Percentiles rank a stretch among this genome's conserved stretches.
phyloP scores from a whole-genome alignment of 805 yeast genomes.

The Helenozyma baotianmanensis region DNA sequence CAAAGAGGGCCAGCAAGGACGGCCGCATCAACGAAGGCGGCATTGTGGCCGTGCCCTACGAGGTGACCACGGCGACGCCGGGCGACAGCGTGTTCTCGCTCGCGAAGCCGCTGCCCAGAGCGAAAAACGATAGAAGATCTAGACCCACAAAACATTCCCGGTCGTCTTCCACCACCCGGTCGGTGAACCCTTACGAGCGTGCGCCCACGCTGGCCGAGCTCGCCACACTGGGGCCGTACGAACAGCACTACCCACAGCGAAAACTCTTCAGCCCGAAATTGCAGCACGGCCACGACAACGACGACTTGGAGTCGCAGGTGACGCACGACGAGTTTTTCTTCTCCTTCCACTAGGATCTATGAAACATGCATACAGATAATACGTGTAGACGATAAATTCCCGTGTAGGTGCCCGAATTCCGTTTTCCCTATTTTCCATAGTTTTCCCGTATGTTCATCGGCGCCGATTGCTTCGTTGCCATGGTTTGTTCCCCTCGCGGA shows the following conservation, averaged over 20 bases:
- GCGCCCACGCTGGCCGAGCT: conserved; percentile 2
- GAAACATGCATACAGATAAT: too few species aligned
- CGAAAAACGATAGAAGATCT: conserved; percentile 1
- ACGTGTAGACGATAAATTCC: too few species aligned
- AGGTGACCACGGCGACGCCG: conserved; percentile 2
- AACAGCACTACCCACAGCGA: neutral
- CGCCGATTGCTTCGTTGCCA: neutral
- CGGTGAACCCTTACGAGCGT: conserved; percentile 11
- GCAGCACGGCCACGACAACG: neutral
- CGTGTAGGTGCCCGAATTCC: too few species aligned
- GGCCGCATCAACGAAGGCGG: conserved; percentile 3
- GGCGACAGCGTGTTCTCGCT: too few species aligned
- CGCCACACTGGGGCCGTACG: conserved; percentile 8
- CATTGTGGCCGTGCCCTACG: conserved; percentile 11
- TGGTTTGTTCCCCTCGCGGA: neutral
- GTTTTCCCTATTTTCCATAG: neutral
- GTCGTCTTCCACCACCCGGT: neutral
- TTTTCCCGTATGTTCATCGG: neutral
- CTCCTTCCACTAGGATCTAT: conserved; percentile 3
- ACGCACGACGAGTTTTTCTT: conserved; percentile 12
- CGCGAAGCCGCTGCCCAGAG: neutral
- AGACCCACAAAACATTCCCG: neutral
- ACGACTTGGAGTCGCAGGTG: conserved; percentile 6
- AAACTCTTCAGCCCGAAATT: conserved; percentile 1
- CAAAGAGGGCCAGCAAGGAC: neutral